phyloP scores from a whole-genome alignment of 2,329 filamentous ascomycete species.

The Aspergillus costaricaensis region DNA sequence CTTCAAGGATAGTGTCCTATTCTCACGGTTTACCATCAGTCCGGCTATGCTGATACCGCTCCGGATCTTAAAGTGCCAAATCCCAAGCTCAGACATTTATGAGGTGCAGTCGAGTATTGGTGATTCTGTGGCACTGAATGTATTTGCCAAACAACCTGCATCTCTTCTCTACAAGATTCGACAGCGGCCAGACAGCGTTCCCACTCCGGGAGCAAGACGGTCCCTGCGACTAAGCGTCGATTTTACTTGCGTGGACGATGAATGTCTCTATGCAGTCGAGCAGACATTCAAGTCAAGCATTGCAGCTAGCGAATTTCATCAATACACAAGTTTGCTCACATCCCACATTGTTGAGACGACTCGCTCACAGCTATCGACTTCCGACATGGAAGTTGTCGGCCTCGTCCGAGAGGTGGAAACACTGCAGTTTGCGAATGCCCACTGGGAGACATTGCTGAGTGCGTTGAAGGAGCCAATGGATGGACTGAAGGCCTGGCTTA shows the following conservation, averaged over 20 bases:
- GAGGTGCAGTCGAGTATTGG: slow-evolving; percentile 55
- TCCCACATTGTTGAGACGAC: slow-evolving; percentile 53
- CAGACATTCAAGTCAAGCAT: slow-evolving; percentile 51
- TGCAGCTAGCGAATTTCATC: slow-evolving; percentile 48
- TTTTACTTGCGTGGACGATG: slow-evolving; percentile 75
- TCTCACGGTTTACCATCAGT: slow-evolving; percentile 88
- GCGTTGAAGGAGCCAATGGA: slow-evolving; percentile 50
- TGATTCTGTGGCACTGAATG: slow-evolving; percentile 52
- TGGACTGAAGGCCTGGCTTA: slow-evolving; percentile 54
- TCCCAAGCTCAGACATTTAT: slow-evolving; percentile 69
- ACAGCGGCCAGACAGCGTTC: slow-evolving; percentile 22
- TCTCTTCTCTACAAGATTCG: slow-evolving; percentile 78
- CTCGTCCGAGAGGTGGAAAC: slow-evolving; percentile 56
- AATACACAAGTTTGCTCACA: slow-evolving; percentile 54
- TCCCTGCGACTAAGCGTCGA: slow-evolving; percentile 64
- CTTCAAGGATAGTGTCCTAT: slow-evolving; percentile 79
- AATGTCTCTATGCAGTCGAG: slow-evolving; percentile 59
- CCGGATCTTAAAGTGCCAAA: slow-evolving; percentile 68
- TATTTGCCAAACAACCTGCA: slow-evolving; percentile 81
- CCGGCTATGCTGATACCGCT: slow-evolving; percentile 76
- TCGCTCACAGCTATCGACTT: slow-evolving; percentile 48
- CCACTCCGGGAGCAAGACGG: slow-evolving; percentile 28
- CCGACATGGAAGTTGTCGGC: slow-evolving; percentile 56
- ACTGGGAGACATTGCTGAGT: slow-evolving; percentile 56
- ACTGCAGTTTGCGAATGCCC: slow-evolving; percentile 53